A percentile compares a stretch with the other conserved stretches of the same genome.
Evolutionary conservation across 345 rosid genomes (phyloP).

Genomic region (Acer campestre): DNA sequence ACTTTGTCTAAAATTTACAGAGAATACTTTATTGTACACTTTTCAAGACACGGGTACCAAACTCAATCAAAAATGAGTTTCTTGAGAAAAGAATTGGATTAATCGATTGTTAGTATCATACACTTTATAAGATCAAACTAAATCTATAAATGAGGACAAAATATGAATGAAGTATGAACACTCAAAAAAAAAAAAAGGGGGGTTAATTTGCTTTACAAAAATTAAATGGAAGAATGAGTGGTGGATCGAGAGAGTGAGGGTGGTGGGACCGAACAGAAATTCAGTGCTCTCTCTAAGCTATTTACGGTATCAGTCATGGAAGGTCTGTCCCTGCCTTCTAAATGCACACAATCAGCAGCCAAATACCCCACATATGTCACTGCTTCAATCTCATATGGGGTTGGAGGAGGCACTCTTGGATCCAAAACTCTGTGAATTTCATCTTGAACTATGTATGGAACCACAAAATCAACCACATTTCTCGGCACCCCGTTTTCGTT

Average conservation of each 20-base stretch:
- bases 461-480: conserved; percentile 64
- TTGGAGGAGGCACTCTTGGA: conserved; percentile 61
- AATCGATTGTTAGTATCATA: neutral
- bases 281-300: conserved; percentile 59
- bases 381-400: conserved; percentile 75
- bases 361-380: conserved; percentile 58
- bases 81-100: neutral
- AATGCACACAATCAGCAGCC: conserved; percentile 59
- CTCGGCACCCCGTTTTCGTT: conserved; percentile 50
- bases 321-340: conserved; percentile 60
- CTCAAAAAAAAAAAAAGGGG: neutral
- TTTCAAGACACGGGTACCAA: neutral
- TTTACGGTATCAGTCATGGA: conserved; percentile 58
- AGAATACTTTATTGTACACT: neutral
- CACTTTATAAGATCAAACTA: neutral
- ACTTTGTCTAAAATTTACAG: neutral
- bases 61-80: neutral
- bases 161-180: neutral
- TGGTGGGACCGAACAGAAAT: conserved; percentile 40
- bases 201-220: conserved; percentile 12
- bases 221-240: conserved; percentile 35
- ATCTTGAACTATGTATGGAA: conserved; percentile 61
- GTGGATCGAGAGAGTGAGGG: conserved; percentile 37
- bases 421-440: conserved; percentile 75
- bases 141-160: neutral